These are phyloP conservation scores for Fraxinus platypoda DNA, from an alignment of 305 asterid species.

Conservation along the genomic window DNA sequence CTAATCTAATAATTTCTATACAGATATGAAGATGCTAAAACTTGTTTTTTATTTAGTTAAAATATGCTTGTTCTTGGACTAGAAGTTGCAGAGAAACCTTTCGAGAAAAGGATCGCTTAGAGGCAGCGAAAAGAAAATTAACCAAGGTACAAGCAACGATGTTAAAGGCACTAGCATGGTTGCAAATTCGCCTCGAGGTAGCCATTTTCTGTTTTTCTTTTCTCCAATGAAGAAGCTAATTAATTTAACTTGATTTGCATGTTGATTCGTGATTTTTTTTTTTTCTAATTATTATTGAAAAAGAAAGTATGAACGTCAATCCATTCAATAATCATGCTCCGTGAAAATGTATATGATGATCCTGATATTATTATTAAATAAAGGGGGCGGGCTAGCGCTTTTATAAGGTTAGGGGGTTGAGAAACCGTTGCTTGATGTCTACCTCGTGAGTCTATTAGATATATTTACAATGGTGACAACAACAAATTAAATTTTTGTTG, in stretches of 20 bases:
- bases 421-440: too few species aligned
- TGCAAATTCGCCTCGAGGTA: background rate
- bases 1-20: background rate
- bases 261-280: background rate
- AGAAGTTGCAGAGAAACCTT: slow-evolving; percentile 2
- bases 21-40: background rate
- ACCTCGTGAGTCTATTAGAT: too few species aligned
- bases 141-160: background rate
- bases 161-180: background rate
- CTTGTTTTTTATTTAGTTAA: background rate
- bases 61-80: background rate
- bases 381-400: too few species aligned
- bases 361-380: too few species aligned
- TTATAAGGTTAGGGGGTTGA: too few species aligned
- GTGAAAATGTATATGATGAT: too few species aligned
- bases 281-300: too few species aligned
- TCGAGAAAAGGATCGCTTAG: background rate
- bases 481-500: too few species aligned
- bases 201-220: background rate
- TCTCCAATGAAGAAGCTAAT: background rate
- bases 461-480: too few species aligned
- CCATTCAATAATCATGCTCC: too few species aligned
- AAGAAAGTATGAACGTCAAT: too few species aligned
- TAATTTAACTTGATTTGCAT: too few species aligned
- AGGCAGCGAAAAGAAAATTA: background rate